These are phyloP conservation scores for Nicotiana benthamiana DNA, from an alignment of 257 asterid species.

Conservation along the genomic window DNA sequence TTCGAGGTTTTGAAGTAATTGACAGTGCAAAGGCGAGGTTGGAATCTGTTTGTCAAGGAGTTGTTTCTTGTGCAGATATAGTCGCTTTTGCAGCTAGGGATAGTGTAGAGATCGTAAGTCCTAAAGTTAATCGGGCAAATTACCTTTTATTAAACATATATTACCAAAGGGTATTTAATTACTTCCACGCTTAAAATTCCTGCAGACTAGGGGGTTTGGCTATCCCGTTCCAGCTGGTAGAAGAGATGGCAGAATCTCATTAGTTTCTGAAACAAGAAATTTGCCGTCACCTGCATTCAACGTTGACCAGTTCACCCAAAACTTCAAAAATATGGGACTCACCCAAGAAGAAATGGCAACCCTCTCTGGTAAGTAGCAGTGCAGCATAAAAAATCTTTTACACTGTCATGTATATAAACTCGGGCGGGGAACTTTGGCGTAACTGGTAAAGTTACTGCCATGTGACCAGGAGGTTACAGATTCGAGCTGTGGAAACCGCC, in stretches of 20 bases:
- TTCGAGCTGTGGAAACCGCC: too few species aligned
- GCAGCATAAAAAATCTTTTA: too few species aligned
- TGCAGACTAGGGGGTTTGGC: slow-evolving; percentile 53
- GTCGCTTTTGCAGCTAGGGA: slow-evolving; percentile 82
- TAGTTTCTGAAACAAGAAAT: slow-evolving; percentile 39
- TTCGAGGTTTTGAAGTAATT: slow-evolving; percentile 61
- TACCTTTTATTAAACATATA: background rate
- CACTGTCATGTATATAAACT: too few species aligned
- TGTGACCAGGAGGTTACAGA: too few species aligned
- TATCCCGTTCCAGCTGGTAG: slow-evolving; percentile 68
- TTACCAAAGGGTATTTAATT: background rate
- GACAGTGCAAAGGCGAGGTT: slow-evolving; percentile 50
- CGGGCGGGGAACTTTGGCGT: too few species aligned
- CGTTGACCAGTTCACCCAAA: slow-evolving; percentile 47
- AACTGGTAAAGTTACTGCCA: too few species aligned
- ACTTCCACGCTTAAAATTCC: background rate
- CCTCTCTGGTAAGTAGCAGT: slow-evolving; percentile 55
- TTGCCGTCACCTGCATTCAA: slow-evolving; percentile 45
- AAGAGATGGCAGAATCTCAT: slow-evolving; percentile 67
- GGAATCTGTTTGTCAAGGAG: slow-evolving; percentile 44
- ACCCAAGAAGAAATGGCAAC: slow-evolving; percentile 78
- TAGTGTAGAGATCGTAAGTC: slow-evolving; percentile 52
- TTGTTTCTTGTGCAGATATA: slow-evolving; percentile 80
- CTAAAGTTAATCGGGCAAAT: background rate
- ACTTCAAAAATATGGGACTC: slow-evolving; percentile 50